Percentiles rank a stretch among this genome's conserved stretches.
Conservation (phyloP, 139 green algal genomes). For the Pleodorina starrii region DNA sequence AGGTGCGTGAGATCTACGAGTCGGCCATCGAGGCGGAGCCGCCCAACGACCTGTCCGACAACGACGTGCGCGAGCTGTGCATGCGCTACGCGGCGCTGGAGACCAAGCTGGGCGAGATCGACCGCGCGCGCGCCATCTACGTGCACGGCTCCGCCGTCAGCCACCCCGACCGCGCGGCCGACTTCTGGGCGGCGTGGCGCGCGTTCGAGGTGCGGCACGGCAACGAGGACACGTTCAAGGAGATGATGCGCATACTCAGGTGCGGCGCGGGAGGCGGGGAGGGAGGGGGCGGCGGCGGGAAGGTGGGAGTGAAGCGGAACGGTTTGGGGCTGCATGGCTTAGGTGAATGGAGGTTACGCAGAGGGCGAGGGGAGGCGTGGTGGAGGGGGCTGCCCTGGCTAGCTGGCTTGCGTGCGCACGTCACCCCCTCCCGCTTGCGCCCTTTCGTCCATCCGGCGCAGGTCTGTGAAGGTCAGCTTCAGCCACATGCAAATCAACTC, state of each 20-base stretch:
- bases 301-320: too few relatives aligned
- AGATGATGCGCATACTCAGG: constrained; percentile 99
- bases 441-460: too few relatives aligned
- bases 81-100: constrained; percentile 91
- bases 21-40: constrained; percentile 86
- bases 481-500: constrained; percentile 77
- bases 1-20: constrained; percentile 97
- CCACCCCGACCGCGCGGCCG: constrained; percentile 52
- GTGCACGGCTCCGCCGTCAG: constrained; percentile 75
- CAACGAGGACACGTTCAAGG: constrained; percentile 97
- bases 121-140: constrained; percentile 95
- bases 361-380: too few relatives aligned
- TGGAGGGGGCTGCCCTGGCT: too few relatives aligned
- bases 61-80: constrained; percentile 86
- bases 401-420: too few relatives aligned
- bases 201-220: constrained; percentile 72
- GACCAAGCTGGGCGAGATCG: constrained; percentile 93
- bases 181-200: constrained; percentile 94
- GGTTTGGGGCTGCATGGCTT: too few relatives aligned
- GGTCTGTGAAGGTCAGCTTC: constrained; percentile 83
- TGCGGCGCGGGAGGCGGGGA: constrained; percentile 50
- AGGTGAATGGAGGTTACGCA: too few relatives aligned
- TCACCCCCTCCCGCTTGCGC: too few relatives aligned
- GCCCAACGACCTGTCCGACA: constrained; percentile 80
- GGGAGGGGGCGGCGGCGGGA: background rate